phyloP scores from a whole-genome alignment of 768 basidiomycete species.

The Tricholoma bakamatsutake region DNA sequence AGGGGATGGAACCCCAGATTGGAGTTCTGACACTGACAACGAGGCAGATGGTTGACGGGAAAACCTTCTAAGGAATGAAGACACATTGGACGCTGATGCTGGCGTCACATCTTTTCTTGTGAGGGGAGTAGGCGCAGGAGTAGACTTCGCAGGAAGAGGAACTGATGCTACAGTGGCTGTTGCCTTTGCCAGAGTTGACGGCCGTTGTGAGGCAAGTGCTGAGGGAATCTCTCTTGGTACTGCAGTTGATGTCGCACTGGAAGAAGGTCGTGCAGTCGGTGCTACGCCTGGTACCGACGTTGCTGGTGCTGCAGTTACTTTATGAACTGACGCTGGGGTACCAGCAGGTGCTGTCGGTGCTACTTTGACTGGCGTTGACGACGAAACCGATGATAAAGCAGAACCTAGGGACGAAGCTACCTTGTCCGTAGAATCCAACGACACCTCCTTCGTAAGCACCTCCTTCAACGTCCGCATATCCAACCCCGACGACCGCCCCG shows the following conservation, averaged over 20 bases:
- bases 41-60: background rate
- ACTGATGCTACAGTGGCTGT: background rate
- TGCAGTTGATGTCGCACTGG: background rate
- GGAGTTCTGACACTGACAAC: background rate
- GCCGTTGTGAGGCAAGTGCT: background rate
- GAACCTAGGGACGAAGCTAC: background rate
- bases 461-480: background rate
- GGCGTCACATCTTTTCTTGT: background rate
- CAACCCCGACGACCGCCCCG: background rate
- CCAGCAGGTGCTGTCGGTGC: background rate
- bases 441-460: background rate
- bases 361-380: background rate
- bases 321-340: too few species aligned
- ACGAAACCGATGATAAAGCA: background rate
- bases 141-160: background rate
- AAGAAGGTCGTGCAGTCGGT: background rate
- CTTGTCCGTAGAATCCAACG: background rate
- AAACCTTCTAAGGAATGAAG: background rate
- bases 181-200: background rate
- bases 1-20: background rate
- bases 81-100: background rate
- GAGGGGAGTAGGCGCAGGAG: background rate
- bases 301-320: background rate
- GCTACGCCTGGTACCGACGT: background rate
- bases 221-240: background rate